Evolutionary conservation across 495 filamentous ascomycete genomes (phyloP), one percentile per base, ranked within the genome.

Genomic region (Hypoxylon trugodes): DNA sequence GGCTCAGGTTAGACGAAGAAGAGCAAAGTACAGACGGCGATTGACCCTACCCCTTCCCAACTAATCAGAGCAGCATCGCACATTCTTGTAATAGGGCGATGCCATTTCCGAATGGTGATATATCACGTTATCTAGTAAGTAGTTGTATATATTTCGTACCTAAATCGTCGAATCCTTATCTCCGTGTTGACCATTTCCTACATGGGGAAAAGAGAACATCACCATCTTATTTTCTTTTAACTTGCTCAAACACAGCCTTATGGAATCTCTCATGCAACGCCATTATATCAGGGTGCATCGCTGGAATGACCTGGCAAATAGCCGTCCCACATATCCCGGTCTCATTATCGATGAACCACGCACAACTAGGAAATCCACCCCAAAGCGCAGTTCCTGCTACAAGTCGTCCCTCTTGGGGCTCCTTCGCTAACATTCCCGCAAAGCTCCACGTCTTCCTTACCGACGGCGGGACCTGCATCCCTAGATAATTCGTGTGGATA

Each of bases 371-470:
- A 33, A 47, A 58, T 8, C 60, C 65, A 9, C 38, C 54, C 65
- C 59, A 68, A n/a, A 56, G 16, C 13, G 41, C 37, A 7, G 49
- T 65, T 1, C 56, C 56, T 2, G 35, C 13, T 22, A 40, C 50
- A 19, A 64, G 56, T n/a, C 65, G 42, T 12, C 55, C 53, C 45
- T 58, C 18, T 36, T 28, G 55, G 64, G 25, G 68, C 69, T 66
- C 41, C 65, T 50, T 75, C 71, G 59, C 68, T 61, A 42, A 69
- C 62, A 22, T 58, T 41, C 24, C 73, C 4, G 59, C 59, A 15
- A 68, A 55, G 33, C 41, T 51, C 52, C 52, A 64, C 35, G 59
- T 59, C 43, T 64, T 68, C 26, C 59, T 41, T 1, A 55, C 22
- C 6, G 60, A 60, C 4, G 19, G 6, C 26, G 65, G 65, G 8